phyloP scores from a whole-genome alignment of 129 eudicot genomes.

The Flaveria sonorensis region DNA sequence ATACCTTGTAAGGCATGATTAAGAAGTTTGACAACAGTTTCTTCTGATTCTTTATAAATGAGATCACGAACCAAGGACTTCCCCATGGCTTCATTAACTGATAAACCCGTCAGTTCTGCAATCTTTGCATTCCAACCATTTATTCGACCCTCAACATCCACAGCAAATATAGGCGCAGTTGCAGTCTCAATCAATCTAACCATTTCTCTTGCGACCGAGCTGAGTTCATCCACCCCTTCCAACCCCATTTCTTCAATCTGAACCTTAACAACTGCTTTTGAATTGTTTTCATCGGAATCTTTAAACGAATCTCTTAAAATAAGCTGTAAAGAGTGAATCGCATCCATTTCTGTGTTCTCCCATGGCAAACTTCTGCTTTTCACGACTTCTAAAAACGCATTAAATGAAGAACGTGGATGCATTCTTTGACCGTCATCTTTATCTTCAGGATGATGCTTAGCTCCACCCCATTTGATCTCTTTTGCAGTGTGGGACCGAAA shows the following conservation, averaged over 20 bases:
- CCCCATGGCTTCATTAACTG: conserved; percentile 88
- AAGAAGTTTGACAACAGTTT: conserved; percentile 65
- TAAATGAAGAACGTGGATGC: conserved; percentile 94
- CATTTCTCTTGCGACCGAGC: conserved; percentile 90
- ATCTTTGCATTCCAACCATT: conserved; percentile 96
- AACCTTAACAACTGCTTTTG: conserved; percentile 64
- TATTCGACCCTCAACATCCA: conserved; percentile 73
- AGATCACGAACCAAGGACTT: conserved; percentile 81
- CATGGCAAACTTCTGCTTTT: conserved; percentile 85
- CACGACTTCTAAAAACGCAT: conserved; percentile 91
- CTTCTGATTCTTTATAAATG: conserved; percentile 75
- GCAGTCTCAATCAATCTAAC: conserved; percentile 94
- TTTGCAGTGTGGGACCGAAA: conserved; percentile 87
- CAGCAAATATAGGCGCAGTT: conserved; percentile 98
- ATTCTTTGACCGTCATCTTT: conserved; percentile 87
- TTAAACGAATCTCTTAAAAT: conserved; percentile 75
- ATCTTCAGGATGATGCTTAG: conserved; percentile 88
- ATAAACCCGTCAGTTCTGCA: conserved; percentile 85
- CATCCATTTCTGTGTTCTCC: conserved; percentile 97
- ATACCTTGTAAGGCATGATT: conserved; percentile 79
- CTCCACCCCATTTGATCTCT: conserved; percentile 99
- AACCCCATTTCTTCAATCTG: conserved; percentile 55
- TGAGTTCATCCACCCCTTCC: conserved; percentile 75
- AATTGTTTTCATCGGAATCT: conserved; percentile 54
- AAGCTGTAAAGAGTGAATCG: conserved; percentile 94